Evolutionary conservation across 1,284 basidiomycete species (phyloP), one percentile per base, ranked within the genome.

Genomic region (Ganoderma meredithae): DNA sequence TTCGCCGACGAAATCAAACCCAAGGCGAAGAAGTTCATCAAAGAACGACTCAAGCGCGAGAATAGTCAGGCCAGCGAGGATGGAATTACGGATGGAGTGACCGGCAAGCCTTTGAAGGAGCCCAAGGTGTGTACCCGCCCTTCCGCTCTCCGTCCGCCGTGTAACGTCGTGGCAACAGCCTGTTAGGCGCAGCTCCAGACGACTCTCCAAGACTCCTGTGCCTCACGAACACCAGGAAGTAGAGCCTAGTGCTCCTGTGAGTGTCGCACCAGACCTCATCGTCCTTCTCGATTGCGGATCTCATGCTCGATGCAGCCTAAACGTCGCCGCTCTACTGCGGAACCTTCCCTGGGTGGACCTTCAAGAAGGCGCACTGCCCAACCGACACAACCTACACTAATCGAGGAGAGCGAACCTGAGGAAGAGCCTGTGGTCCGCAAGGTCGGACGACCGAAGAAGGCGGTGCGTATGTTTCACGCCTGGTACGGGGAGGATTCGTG

Each of bases 1-100:
- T 99, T 96, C 81, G 89, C 95, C 68, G 84, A 90, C 43, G 85
- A 95, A 79, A 87, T 98, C 73, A 89, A 87, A 74, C 82, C 89
- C 9, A 87, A 87, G 65, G 83, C 86, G 6, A 77, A 80, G 22
- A 90, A 89, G 73, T 80, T 92, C 64, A 88, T 88, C 77, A 90
- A 87, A 72, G 90, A 94, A 71, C 83, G 89, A 56, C 70, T 90
- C 63, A 87, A 89, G 80, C 85, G 85, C 74, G 86, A 90, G 77
- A 88, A 89, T 71, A 90, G 91, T 71, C 78, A 86, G 66, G 88
- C 93, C 4, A 94, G 92, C 75, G 90, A 93, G 67, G 89, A 93
- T 69, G 93, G 93, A 3, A 95, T 95, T 68, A 88, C 83, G 52
- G 91, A 95, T 78, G 94, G 93, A 33, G 72, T 89, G 25, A 95